These are phyloP conservation scores for Mortierella polycephala DNA, from an alignment of 371 early-diverging fungal species.

Conservation along the genomic window DNA sequence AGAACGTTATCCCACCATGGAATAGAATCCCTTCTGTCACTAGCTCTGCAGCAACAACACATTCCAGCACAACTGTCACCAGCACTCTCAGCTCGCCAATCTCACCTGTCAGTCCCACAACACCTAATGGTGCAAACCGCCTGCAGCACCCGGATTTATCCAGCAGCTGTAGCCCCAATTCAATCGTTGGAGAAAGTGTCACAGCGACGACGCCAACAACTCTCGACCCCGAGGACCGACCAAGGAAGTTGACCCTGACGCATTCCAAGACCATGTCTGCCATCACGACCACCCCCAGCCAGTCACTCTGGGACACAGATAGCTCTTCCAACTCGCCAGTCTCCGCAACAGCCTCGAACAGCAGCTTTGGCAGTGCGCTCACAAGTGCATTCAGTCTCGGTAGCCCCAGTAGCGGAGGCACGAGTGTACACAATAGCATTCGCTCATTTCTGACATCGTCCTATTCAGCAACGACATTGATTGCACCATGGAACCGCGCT, in stretches of 20 bases:
- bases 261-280: conserved; percentile 47
- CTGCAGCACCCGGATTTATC: neutral
- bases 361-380: no score
- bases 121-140: conserved; percentile 4
- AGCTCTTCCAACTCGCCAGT: no score
- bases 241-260: conserved; percentile 35
- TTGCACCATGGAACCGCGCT: conserved; percentile 44
- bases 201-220: conserved; percentile 5
- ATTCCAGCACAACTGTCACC: neutral
- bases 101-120: conserved; percentile 35
- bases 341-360: neutral
- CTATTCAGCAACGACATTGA: conserved; percentile 8
- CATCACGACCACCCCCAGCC: conserved; percentile 17
- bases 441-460: conserved; percentile 5
- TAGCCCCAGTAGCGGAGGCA: neutral
- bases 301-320: conserved; percentile 7
- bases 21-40: conserved; percentile 37
- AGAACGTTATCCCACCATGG: conserved; percentile 52
- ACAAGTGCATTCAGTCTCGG: neutral
- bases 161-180: neutral
- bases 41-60: neutral
- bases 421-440: neutral
- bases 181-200: conserved; percentile 6
- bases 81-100: conserved; percentile 7
- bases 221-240: conserved; percentile 20